Percentiles rank a stretch among this genome's conserved stretches.
phyloP scores from a whole-genome alignment of 345 rosid species.

The Camelina sativa region DNA sequence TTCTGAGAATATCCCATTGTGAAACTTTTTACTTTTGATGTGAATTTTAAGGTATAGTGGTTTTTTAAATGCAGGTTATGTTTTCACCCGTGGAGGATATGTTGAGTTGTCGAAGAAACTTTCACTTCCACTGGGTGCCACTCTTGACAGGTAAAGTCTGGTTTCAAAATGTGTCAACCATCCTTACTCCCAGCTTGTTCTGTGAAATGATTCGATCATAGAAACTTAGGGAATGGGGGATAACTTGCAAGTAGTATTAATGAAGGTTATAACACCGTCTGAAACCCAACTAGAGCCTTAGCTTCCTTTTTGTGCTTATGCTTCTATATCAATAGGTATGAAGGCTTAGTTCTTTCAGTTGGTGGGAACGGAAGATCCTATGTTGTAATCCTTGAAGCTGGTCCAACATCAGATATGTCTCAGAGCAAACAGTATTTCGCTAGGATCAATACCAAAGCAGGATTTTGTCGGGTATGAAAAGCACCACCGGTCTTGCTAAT shows the following conservation, averaged over 20 bases:
- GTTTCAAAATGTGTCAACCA: slow-evolving; percentile 3
- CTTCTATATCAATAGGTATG: slow-evolving; percentile 56
- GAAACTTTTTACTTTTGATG: slow-evolving; percentile 9
- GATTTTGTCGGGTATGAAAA: slow-evolving; percentile 81
- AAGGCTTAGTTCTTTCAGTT: slow-evolving; percentile 89
- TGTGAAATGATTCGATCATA: slow-evolving; percentile 13
- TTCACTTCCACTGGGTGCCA: slow-evolving; percentile 76
- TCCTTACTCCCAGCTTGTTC: slow-evolving; percentile 3
- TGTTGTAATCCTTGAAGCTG: slow-evolving; percentile 92
- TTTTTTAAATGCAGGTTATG: slow-evolving; percentile 65
- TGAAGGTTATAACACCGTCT: background rate
- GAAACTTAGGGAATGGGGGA: slow-evolving; percentile 11
- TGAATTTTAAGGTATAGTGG: slow-evolving; percentile 12
- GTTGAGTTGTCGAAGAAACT: slow-evolving; percentile 84
- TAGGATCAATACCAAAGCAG: slow-evolving; percentile 88
- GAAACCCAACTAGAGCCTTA: background rate
- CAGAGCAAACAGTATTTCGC: slow-evolving; percentile 90
- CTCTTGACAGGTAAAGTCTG: slow-evolving; percentile 78
- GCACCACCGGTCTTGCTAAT: slow-evolving; percentile 1
- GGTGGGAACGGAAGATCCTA: slow-evolving; percentile 98
- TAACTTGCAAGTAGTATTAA: background rate
- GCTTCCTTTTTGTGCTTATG: slow-evolving; percentile 17
- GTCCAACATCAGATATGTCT: slow-evolving; percentile 83
- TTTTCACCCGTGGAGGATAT: slow-evolving; percentile 91
- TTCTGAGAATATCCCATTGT: background rate